Evolutionary conservation across 345 rosid species (phyloP).

Genomic region (Gossypium herbaceum): DNA sequence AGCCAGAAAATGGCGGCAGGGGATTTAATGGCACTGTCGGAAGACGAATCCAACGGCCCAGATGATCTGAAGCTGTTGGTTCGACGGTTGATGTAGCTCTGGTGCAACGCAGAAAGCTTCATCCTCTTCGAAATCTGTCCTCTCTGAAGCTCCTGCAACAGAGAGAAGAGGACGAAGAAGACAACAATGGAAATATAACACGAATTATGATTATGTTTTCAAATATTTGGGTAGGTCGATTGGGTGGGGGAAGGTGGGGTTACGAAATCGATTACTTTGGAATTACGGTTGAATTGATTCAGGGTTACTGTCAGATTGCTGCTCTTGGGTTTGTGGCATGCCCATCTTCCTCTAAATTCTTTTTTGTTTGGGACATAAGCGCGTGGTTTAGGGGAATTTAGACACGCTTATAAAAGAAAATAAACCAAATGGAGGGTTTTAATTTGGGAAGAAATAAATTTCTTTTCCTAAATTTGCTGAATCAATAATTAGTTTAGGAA

Average conservation of each 20-base stretch:
- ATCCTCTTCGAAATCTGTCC: slow-evolving; percentile 17
- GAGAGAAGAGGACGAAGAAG: slow-evolving; percentile 4
- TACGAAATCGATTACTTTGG: slow-evolving; percentile 26
- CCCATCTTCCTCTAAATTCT: background rate
- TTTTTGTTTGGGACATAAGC: too few species aligned
- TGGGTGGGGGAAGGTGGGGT: background rate
- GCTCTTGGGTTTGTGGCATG: background rate
- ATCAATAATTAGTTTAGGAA: background rate
- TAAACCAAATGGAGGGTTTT: too few species aligned
- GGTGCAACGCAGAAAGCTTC: slow-evolving; percentile 86
- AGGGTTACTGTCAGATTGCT: background rate
- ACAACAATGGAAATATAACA: background rate
- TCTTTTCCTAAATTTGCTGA: background rate
- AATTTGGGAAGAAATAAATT: too few species aligned
- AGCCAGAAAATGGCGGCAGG: slow-evolving; percentile 75
- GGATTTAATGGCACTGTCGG: slow-evolving; percentile 56
- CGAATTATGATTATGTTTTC: too few species aligned
- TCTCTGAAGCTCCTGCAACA: slow-evolving; percentile 19
- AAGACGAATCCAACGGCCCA: slow-evolving; percentile 53
- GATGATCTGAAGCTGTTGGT: slow-evolving; percentile 58
- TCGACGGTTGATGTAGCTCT: slow-evolving; percentile 78
- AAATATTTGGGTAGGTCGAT: slow-evolving; percentile 1
- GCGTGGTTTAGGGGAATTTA: too few species aligned
- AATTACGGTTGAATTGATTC: slow-evolving; percentile 21
- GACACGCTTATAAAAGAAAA: too few species aligned